Conservation (phyloP, 31 red algal species). For the Odonthalia washingtoniensis region DNA sequence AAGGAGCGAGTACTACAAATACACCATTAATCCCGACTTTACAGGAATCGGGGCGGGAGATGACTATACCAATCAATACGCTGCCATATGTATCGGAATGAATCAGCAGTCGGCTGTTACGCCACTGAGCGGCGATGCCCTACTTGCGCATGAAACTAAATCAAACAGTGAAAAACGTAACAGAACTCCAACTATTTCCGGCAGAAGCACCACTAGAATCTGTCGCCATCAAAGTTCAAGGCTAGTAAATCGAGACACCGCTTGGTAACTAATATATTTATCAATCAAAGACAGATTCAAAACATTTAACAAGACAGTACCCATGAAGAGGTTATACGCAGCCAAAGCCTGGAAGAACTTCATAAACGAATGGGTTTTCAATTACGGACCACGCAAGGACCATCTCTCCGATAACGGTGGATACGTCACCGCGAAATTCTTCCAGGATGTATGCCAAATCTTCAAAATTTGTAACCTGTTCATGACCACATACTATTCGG, state of each 20-base stretch:
- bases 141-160: conserved; percentile 24
- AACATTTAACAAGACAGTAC: no score
- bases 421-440: conserved; percentile 41
- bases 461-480: conserved; percentile 36
- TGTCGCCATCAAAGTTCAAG: no score
- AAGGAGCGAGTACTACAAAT: neutral
- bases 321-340: no score
- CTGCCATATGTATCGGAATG: conserved; percentile 44
- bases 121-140: conserved; percentile 17
- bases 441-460: no score
- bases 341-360: no score
- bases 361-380: no score
- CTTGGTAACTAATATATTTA: no score
- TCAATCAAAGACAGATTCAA: no score
- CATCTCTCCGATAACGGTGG: conserved; percentile 22
- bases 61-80: no score
- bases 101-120: conserved; percentile 7
- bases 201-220: no score
- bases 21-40: neutral
- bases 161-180: conserved; percentile 7
- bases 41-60: conserved; percentile 3
- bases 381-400: conserved; percentile 18
- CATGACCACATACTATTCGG: conserved; percentile 51
- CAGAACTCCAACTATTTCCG: neutral
- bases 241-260: no score